These are phyloP conservation scores for Penicillium hordei DNA, from an alignment of 2,329 filamentous ascomycete genomes.

Conservation along the genomic window DNA sequence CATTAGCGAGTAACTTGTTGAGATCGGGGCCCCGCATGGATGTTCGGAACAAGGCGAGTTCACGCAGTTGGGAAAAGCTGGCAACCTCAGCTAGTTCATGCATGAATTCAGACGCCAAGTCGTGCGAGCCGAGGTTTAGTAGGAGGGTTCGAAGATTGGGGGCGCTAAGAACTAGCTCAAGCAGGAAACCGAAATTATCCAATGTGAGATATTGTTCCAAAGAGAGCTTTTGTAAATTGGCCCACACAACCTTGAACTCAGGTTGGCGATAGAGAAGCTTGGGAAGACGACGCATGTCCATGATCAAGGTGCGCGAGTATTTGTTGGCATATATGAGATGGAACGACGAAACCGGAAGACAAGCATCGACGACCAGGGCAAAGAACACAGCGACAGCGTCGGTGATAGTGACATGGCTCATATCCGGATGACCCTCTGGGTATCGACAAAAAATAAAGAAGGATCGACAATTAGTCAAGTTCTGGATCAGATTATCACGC, in stretches of 20 bases:
- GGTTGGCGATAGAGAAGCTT: slow-evolving; percentile 28
- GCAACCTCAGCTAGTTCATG: slow-evolving; percentile 25
- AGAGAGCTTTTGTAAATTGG: slow-evolving; percentile 22
- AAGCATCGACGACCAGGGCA: slow-evolving; percentile 20
- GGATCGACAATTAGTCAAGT: slow-evolving; percentile 23
- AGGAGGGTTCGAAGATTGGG: slow-evolving; percentile 22
- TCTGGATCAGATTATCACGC: slow-evolving; percentile 19
- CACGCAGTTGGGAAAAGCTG: slow-evolving; percentile 15
- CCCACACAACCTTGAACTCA: slow-evolving; percentile 20
- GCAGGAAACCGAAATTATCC: slow-evolving; percentile 26
- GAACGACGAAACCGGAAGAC: slow-evolving; percentile 21
- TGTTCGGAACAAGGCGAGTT: slow-evolving; percentile 24
- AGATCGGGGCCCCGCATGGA: slow-evolving; percentile 18
- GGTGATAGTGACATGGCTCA: slow-evolving; percentile 23
- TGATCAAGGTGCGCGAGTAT: slow-evolving; percentile 23
- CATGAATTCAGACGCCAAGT: slow-evolving; percentile 25
- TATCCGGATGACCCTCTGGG: slow-evolving; percentile 26
- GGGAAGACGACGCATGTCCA: slow-evolving; percentile 29
- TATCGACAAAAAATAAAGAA: slow-evolving; percentile 30
- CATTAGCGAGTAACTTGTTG: slow-evolving; percentile 10
- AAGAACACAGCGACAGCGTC: slow-evolving; percentile 27
- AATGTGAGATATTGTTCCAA: slow-evolving; percentile 27
- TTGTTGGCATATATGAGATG: slow-evolving; percentile 25
- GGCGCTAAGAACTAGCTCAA: slow-evolving; percentile 25
- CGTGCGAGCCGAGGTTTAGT: slow-evolving; percentile 23